Evolutionary conservation across 768 basidiomycete species (phyloP), one percentile per base, ranked within the genome.

Genomic region (Macrolepiota albuminosa): DNA sequence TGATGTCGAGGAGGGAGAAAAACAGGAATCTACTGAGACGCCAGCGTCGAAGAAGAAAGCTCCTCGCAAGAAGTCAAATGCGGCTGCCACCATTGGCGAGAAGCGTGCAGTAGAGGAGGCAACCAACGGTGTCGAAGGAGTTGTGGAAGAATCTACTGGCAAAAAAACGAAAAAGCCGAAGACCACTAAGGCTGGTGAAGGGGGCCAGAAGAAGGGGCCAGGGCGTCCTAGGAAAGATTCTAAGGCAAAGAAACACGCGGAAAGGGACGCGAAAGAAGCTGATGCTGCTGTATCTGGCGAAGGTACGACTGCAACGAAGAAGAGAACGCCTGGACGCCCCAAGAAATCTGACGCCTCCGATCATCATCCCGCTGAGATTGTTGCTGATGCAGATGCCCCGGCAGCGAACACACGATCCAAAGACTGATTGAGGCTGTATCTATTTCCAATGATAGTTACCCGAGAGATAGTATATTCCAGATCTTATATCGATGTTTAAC

Each of bases 131-230:
- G 61, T 33, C 31, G 42, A 47, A 14, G 68, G 63, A 18, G 56
- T 39, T 18, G 64, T 40, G 0, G 68, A 69, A 54, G 60, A 64
- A 54, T 68, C 62, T 14, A 54, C 37, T 0, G 67, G 53, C 21
- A 69, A 68, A 56, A 65, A 64, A 45, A 57, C 54, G 7, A 71
- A 73, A 66, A 71, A 67, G 26, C 58, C 64, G n/a, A 70, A 68
- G 60, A 50, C 43, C 36, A 43, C 50, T 0, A 55, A 62, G 34
- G 56, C 21, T 6, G 50, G 57, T 21, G 58, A 39, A 34, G 56
- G 51, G 21, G 57, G 51, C 6, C 56, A 63, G 54, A 67, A 68
- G 52, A 68, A 64, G 29, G 40, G 53, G 10, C 56, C 60, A 2
- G 66, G 65, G 51, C 45, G 63, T 13, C 63, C 67, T 1, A 63